phyloP scores from a whole-genome alignment of 371 early-diverging fungal species.

The Cokeromyces recurvatus region DNA sequence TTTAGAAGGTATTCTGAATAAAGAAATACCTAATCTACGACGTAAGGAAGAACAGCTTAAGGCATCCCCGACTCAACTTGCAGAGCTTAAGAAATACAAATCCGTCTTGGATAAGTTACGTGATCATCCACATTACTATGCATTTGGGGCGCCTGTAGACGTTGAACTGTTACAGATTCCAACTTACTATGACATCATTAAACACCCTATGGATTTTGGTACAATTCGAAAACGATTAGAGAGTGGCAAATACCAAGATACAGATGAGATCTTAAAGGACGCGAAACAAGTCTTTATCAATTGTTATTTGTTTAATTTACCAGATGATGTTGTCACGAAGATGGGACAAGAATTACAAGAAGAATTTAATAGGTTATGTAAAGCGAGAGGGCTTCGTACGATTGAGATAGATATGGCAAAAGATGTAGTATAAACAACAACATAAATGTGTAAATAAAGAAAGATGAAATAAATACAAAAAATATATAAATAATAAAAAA shows the following conservation, averaged over 20 bases:
- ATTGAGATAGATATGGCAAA: slow-evolving; percentile 7
- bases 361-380: slow-evolving; percentile 56
- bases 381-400: slow-evolving; percentile 19
- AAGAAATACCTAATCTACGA: slow-evolving; percentile 32
- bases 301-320: slow-evolving; percentile 87
- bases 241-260: slow-evolving; percentile 42
- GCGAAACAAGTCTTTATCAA: slow-evolving; percentile 77
- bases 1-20: slow-evolving; percentile 48
- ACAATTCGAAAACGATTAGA: slow-evolving; percentile 60
- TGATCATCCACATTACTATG: slow-evolving; percentile 17
- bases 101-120: slow-evolving; percentile 25
- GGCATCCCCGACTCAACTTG: neutral
- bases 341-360: slow-evolving; percentile 55
- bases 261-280: slow-evolving; percentile 66
- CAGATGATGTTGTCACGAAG: slow-evolving; percentile 66
- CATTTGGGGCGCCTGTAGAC: slow-evolving; percentile 53
- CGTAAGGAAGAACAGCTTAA: slow-evolving; percentile 25
- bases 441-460: too few species aligned
- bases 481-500: too few species aligned
- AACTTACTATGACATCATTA: slow-evolving; percentile 76
- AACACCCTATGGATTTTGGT: slow-evolving; percentile 82
- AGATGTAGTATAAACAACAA: too few species aligned
- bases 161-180: slow-evolving; percentile 75
- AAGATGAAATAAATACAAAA: too few species aligned
- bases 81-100: slow-evolving; percentile 32